Percentiles rank a stretch among this genome's conserved stretches.
Conservation (phyloP, 768 basidiomycete genomes). For the Lactarius psammicola region DNA sequence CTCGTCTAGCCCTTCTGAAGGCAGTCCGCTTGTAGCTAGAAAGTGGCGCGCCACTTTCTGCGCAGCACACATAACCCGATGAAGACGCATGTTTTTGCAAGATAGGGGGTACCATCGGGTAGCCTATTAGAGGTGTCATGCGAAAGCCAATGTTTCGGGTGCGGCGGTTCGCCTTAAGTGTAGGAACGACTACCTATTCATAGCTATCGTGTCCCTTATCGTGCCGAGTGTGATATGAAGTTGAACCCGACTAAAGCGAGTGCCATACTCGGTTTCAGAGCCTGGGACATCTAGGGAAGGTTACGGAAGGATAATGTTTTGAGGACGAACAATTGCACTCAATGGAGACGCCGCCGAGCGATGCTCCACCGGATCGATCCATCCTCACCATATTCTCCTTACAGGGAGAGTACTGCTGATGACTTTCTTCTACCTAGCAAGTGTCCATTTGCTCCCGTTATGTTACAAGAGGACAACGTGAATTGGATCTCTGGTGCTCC, state of each 20-base stretch:
- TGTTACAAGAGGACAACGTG: background rate
- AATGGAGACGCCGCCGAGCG: background rate
- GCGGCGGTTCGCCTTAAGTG: background rate
- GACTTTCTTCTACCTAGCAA: background rate
- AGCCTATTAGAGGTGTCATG: background rate
- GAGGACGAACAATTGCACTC: background rate
- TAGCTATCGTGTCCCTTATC: background rate
- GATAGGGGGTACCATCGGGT: background rate
- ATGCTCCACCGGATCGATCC: background rate
- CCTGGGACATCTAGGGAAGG: background rate
- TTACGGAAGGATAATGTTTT: background rate
- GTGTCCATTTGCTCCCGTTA: background rate
- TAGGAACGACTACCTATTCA: background rate
- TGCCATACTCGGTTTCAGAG: conserved; percentile 11
- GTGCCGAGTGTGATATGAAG: background rate
- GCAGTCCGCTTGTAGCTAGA: background rate
- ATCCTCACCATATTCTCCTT: background rate
- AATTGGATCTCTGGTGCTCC: background rate
- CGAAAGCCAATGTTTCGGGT: background rate
- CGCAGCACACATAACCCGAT: background rate
- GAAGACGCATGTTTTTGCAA: background rate
- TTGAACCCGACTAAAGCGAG: conserved; percentile 5
- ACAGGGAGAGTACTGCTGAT: background rate
- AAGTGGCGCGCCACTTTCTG: background rate
- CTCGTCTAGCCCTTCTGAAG: background rate